These are phyloP conservation scores for Aegilops bicornis DNA, from an alignment of 176 grass and related monocot genomes.

Conservation along the genomic window DNA sequence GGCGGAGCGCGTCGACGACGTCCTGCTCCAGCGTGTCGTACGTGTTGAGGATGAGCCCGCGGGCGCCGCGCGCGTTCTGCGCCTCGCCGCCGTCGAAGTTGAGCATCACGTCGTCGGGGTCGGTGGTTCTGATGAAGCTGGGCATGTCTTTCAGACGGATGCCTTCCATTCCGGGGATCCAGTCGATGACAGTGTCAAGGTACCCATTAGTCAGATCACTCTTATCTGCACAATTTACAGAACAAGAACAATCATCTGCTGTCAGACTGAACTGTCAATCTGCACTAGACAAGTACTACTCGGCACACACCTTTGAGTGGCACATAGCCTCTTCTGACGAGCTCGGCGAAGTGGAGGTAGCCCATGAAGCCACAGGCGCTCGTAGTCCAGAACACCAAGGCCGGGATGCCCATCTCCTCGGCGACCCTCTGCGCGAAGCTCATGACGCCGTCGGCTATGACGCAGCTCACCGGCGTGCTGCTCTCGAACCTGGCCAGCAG, in stretches of 20 bases:
- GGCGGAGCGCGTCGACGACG: constrained; percentile 44
- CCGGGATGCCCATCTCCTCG: constrained; percentile 10
- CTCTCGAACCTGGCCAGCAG: constrained; percentile 49
- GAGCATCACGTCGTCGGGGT: constrained; percentile 57
- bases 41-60: constrained; percentile 70
- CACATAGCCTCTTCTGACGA: constrained; percentile 47
- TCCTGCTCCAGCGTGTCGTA: constrained; percentile 57
- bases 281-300: neutral
- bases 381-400: constrained; percentile 21
- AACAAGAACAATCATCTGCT: neutral
- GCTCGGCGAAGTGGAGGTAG: constrained; percentile 41
- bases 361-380: constrained; percentile 27
- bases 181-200: constrained; percentile 58
- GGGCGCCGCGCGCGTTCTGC: constrained; percentile 44
- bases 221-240: constrained; percentile 34
- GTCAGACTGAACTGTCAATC: neutral
- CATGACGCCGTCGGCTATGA: constrained; percentile 36
- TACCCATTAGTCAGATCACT: constrained; percentile 55
- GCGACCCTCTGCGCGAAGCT: constrained; percentile 19
- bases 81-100: constrained; percentile 52
- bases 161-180: constrained; percentile 53
- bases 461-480: constrained; percentile 18
- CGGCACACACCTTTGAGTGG: constrained; percentile 51
- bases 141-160: constrained; percentile 60
- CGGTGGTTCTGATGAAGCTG: constrained; percentile 61